These are phyloP conservation scores for Ustilago vetiveriae DNA, from an alignment of 1,284 basidiomycete species.

Conservation along the genomic window DNA sequence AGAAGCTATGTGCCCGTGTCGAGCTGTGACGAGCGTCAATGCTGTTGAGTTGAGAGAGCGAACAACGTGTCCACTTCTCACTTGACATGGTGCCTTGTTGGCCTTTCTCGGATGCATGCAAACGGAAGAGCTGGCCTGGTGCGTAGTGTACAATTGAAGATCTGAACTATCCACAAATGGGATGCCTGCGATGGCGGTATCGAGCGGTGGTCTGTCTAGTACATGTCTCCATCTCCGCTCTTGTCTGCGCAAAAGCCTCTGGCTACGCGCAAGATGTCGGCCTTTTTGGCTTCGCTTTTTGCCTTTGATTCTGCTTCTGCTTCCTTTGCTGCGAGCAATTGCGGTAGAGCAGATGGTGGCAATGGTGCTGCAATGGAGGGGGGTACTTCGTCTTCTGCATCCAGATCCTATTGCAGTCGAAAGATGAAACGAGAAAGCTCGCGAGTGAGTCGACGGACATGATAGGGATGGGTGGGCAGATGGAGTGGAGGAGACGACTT, in stretches of 20 bases:
- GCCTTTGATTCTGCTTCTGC: slow-evolving; percentile 55
- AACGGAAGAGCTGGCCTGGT: neutral
- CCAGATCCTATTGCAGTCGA: slow-evolving; percentile 50
- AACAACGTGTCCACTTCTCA: too few relatives aligned
- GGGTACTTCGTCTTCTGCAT: slow-evolving; percentile 63
- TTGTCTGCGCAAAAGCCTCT: slow-evolving; percentile 62
- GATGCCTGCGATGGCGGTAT: slow-evolving; percentile 13
- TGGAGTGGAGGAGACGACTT: too few relatives aligned
- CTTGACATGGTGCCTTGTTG: too few relatives aligned
- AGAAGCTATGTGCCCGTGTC: too few relatives aligned
- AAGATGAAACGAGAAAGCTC: neutral
- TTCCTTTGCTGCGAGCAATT: slow-evolving; percentile 52
- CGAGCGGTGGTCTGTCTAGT: slow-evolving; percentile 38
- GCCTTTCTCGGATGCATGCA: too few relatives aligned
- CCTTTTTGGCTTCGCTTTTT: slow-evolving; percentile 56
- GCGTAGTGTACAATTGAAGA: slow-evolving; percentile 28
- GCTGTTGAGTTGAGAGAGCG: too few relatives aligned
- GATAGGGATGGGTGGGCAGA: too few relatives aligned
- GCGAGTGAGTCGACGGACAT: neutral
- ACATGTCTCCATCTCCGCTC: slow-evolving; percentile 64
- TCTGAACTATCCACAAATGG: too few relatives aligned
- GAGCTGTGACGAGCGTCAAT: too few relatives aligned
- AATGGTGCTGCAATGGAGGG: slow-evolving; percentile 55
- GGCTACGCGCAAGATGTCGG: slow-evolving; percentile 53
- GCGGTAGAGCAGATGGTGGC: slow-evolving; percentile 51